Evolutionary conservation across 2,329 filamentous ascomycete genomes (phyloP).

Genomic region (Bipolaris zeicola): DNA sequence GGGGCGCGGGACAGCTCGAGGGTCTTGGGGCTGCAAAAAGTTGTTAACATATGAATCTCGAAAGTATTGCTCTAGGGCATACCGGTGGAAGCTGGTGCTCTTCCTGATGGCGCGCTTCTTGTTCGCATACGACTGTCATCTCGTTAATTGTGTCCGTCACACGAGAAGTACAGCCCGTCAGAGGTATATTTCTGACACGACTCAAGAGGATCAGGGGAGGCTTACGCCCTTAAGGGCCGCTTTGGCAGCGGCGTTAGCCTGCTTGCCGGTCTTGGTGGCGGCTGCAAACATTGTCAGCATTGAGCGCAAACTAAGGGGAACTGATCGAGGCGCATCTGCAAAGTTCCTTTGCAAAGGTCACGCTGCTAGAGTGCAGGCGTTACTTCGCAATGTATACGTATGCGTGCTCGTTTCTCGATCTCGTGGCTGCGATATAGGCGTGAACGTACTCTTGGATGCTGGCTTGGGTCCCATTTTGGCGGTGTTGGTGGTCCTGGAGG

Average conservation of each 20-base stretch:
- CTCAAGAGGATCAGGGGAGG: constrained; percentile 48
- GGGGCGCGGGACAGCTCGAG: constrained; percentile 86
- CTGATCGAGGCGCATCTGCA: constrained; percentile 31
- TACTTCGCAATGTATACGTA: constrained; percentile 14
- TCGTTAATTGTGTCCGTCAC: constrained; percentile 47
- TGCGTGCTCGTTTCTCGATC: constrained; percentile 18
- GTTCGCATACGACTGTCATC: constrained; percentile 69
- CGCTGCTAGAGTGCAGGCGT: constrained; percentile 13
- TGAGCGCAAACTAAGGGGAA: constrained; percentile 9
- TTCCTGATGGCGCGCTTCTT: constrained; percentile 91
- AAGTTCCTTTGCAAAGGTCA: constrained; percentile 20
- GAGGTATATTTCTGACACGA: constrained; percentile 58
- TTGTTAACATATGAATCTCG: constrained; percentile 7
- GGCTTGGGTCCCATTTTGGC: constrained; percentile 50
- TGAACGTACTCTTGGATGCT: constrained; percentile 45
- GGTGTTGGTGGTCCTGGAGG: constrained; percentile 42
- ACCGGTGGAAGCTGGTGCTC: constrained; percentile 92
- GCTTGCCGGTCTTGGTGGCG: constrained; percentile 68
- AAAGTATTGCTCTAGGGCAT: constrained; percentile 2
- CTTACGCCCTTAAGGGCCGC: constrained; percentile 94
- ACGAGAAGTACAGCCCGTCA: constrained; percentile 57
- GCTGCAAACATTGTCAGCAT: constrained; percentile 45
- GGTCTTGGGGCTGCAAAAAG: constrained; percentile 72
- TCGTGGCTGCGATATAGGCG: constrained; percentile 13
- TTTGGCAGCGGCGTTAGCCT: constrained; percentile 94